Percentiles rank a stretch among this genome's conserved stretches.
Conservation (phyloP, 2,329 filamentous ascomycete genomes). For the Penicillium sclerotiorum region DNA sequence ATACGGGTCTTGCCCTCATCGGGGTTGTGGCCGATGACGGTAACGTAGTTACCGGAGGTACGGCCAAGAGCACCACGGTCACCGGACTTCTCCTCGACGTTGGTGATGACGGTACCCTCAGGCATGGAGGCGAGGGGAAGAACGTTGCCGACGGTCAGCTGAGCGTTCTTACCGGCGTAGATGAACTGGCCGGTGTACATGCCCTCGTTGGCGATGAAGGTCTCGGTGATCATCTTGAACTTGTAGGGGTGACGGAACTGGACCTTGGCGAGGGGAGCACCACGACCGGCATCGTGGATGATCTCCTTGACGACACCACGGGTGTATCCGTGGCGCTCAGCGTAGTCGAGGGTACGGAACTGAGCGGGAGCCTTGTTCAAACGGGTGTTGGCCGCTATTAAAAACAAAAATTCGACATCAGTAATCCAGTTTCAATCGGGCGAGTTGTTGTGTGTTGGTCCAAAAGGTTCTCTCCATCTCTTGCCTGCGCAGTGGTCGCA, state of each 20-base stretch:
- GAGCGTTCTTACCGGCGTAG: conserved; percentile 99
- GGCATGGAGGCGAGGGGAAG: conserved; percentile 92
- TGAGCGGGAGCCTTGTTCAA: conserved; percentile 94
- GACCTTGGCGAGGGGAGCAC: conserved; percentile 95
- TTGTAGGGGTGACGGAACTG: conserved; percentile 97
- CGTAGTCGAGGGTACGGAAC: conserved; percentile 95
- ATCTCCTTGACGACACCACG: conserved; percentile 98
- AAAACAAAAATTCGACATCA: conserved; percentile 36
- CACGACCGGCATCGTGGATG: conserved; percentile 97
- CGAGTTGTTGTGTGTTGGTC: conserved; percentile 8
- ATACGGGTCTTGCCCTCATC: conserved; percentile 99
- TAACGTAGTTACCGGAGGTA: conserved; percentile 99
- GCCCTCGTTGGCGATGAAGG: conserved; percentile 99
- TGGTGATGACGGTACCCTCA: conserved; percentile 98
- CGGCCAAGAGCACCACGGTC: conserved; percentile 95
- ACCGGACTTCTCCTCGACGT: conserved; percentile 98
- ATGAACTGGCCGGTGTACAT: conserved; percentile 99
- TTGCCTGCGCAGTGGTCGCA: conserved; percentile 16
- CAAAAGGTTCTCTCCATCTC: conserved; percentile 10
- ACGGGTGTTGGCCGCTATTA: conserved; percentile 75
- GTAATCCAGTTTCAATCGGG: conserved; percentile 29
- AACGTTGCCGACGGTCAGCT: conserved; percentile 95
- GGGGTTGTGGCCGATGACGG: conserved; percentile 95
- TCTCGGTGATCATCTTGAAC: conserved; percentile 97
- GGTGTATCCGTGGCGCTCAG: conserved; percentile 96